These are phyloP conservation scores for Leishmania martiniquensis DNA, from an alignment of 208 protist genomes.

Conservation along the genomic window DNA sequence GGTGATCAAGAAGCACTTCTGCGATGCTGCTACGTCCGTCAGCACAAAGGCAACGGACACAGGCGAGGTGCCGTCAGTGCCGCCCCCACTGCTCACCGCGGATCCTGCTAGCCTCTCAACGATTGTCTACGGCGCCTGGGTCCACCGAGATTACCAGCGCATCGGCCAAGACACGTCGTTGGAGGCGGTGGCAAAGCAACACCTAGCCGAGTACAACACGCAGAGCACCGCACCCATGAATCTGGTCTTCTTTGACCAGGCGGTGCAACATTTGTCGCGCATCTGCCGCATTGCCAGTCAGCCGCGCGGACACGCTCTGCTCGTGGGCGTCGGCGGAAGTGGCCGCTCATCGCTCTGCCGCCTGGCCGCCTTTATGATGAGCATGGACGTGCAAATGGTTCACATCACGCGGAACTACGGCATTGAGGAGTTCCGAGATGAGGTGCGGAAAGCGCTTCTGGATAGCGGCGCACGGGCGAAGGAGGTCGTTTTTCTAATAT, in stretches of 20 bases:
- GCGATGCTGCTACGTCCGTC: constrained; percentile 35
- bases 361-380: constrained; percentile 93
- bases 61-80: neutral
- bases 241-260: constrained; percentile 97
- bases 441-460: constrained; percentile 90
- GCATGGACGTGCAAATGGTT: constrained; percentile 91
- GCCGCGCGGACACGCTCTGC: constrained; percentile 95
- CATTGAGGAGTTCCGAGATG: constrained; percentile 94
- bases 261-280: constrained; percentile 95
- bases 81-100: neutral
- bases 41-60: constrained; percentile 17
- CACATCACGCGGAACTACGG: constrained; percentile 92
- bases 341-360: constrained; percentile 95
- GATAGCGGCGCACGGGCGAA: constrained; percentile 82
- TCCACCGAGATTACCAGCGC: constrained; percentile 55
- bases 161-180: constrained; percentile 35
- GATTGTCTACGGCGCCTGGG: constrained; percentile 74
- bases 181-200: constrained; percentile 74
- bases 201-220: constrained; percentile 94
- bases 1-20: constrained; percentile 72
- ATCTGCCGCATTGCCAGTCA: constrained; percentile 96
- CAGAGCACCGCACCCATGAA: constrained; percentile 82
- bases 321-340: constrained; percentile 97
- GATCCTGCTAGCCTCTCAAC: constrained; percentile 28
- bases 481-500: constrained; percentile 94